Evolutionary conservation across 441 rosid genomes (phyloP), one percentile per base, ranked within the genome.

Genomic region (Manihot esculenta): DNA sequence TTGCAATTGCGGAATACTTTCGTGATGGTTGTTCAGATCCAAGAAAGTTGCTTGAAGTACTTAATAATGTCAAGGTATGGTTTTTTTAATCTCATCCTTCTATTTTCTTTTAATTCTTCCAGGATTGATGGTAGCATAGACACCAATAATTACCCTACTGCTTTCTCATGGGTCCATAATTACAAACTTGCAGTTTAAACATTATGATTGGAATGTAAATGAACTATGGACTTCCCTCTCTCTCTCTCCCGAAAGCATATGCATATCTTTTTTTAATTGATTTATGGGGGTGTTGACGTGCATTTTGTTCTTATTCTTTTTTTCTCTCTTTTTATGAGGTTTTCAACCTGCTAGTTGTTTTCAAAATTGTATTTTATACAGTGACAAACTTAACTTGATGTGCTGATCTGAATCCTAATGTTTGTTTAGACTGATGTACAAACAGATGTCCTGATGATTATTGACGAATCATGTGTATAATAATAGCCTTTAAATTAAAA

Each of bases 1-100:
- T 90, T 79, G 94, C 99, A 54, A 85, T 96, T 69, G 87, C 84
- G 10, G 96, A 92, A 72, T 90, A 81, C 81, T 84, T 89, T 76
- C 80, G 83, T 56, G 87, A 89, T 73, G 89, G 86, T 74, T 90
- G 93, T 80, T 85, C 93, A 62, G 86, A 86, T 77, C 88, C 94
- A 44, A 87, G 78, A 86, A 90, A 83, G 82, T 78, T 96, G 78
- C 80, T 96, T 62, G 87, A 87, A 76, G 86, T 76, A 18, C 97
- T 94, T 66, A 86, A 82, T 74, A 70, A 47, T 75, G 86, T 90
- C 73, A 88, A 92, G 96, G 99, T 96, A 80, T 68, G 76, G 13
- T 10, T 10, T 62, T 1, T 70, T 64, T 0, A 69, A n/a, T 68
- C 5, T 65, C 62, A 33, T 55, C 53, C 12, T 10, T 38, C 9